These are phyloP conservation scores for Yamadazyma endophytica DNA, from an alignment of 805 yeast species.

Conservation along the genomic window DNA sequence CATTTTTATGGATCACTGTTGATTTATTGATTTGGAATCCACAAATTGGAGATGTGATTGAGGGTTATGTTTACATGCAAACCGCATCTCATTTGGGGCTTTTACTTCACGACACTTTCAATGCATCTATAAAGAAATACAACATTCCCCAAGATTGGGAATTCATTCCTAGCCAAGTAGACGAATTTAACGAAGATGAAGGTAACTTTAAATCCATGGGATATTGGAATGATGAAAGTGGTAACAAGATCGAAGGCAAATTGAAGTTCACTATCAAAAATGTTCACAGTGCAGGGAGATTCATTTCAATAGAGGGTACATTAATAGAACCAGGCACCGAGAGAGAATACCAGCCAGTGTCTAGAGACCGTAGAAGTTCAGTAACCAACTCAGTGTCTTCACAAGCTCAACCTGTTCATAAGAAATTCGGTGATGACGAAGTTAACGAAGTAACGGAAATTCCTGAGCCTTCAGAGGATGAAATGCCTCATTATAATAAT, in stretches of 20 bases:
- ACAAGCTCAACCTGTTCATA: slow-evolving; percentile 24
- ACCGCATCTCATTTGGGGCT: slow-evolving; percentile 93
- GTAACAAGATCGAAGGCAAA: slow-evolving; percentile 76
- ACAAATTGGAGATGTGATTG: slow-evolving; percentile 75
- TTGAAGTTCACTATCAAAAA: slow-evolving; percentile 69
- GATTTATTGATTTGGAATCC: slow-evolving; percentile 90
- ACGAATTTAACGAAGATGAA: slow-evolving; percentile 24
- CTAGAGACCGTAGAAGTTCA: slow-evolving; percentile 30
- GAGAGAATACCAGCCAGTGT: slow-evolving; percentile 52
- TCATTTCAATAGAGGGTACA: slow-evolving; percentile 87
- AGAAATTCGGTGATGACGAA: slow-evolving; percentile 45
- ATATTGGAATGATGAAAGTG: slow-evolving; percentile 80
- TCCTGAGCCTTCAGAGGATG: slow-evolving; percentile 8
- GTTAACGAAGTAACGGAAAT: slow-evolving; percentile 2
- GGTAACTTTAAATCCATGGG: slow-evolving; percentile 60
- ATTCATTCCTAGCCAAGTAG: slow-evolving; percentile 76
- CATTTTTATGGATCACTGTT: slow-evolving; percentile 81
- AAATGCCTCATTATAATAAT: slow-evolving; percentile 16
- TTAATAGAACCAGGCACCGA: slow-evolving; percentile 58
- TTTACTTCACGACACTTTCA: slow-evolving; percentile 87
- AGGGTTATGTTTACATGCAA: slow-evolving; percentile 88
- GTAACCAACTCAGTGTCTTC: slow-evolving; percentile 15
- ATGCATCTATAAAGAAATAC: slow-evolving; percentile 83
- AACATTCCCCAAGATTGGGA: slow-evolving; percentile 85
- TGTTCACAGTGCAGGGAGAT: slow-evolving; percentile 72